Conservation (phyloP, 768 basidiomycete species). For the Termitomyces sp. region DNA sequence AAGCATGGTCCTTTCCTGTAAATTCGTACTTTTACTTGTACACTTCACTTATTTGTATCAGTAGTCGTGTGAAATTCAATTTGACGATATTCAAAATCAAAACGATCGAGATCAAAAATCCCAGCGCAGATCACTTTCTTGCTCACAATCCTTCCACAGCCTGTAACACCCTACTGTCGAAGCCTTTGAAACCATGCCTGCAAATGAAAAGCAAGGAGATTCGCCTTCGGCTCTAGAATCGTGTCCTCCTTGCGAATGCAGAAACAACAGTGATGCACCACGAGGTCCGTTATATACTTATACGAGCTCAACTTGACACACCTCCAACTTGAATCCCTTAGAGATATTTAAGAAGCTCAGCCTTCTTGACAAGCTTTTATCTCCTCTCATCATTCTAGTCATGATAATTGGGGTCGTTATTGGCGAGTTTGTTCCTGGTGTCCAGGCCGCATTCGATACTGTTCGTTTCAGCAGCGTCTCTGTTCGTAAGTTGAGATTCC, state of each 20-base stretch:
- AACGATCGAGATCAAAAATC: conserved; percentile 4
- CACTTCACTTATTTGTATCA: neutral
- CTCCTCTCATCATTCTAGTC: conserved; percentile 31
- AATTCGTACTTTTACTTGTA: neutral
- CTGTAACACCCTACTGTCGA: neutral
- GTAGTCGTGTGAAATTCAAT: conserved; percentile 11
- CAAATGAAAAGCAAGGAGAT: neutral
- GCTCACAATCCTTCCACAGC: neutral
- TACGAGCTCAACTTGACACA: neutral
- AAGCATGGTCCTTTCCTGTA: conserved; percentile 1
- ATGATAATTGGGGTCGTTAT: conserved; percentile 79
- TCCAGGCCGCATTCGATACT: conserved; percentile 59
- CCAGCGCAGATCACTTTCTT: neutral
- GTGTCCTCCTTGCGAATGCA: neutral
- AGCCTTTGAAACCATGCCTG: neutral
- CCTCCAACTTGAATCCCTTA: neutral
- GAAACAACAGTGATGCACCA: neutral
- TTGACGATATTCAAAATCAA: conserved; percentile 16
- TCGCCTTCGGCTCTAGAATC: neutral
- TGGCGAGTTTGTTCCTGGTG: conserved; percentile 57
- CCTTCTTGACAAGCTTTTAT: neutral
- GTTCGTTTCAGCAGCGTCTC: conserved; percentile 67
- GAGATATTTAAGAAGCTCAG: conserved; percentile 3
- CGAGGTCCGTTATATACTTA: neutral
- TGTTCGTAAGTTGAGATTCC: conserved; percentile 50